Evolutionary conservation across 352 stramenopile species (phyloP), one percentile per base, ranked within the genome.

Genomic region (Pythium rishiriense): DNA sequence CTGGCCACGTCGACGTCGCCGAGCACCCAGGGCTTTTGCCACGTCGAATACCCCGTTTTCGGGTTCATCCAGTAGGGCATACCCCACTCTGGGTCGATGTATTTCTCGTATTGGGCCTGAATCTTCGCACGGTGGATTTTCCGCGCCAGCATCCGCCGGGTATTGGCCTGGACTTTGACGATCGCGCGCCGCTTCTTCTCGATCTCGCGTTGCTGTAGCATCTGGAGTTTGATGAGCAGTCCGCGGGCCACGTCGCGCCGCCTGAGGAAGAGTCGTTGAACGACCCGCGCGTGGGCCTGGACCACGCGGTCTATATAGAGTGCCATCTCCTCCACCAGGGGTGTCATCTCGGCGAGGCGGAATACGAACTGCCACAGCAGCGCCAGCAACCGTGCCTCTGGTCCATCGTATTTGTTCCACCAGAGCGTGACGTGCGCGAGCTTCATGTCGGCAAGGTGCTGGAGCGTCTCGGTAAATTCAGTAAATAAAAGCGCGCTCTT

Each of bases 21-120:
- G 9, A 93, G 62, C 0, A 63, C 59, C 0, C 49, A 51, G 0
- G 83, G 82, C 60, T 93, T 93, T 33, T 66, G 62, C 83, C 85
- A 93, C 39, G 85, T 93, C 4, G 79, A 88, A 45, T 76, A 90
- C 0, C 79, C 81, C 3, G 83, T 82, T 1, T 62, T 68, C 0
- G 81, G 85, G 48, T 93, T 91, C 54, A 83, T 69, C 85, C 85
- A 92, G 46, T 92, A 93, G 0, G 83, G 83, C 9, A 88, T 15
- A 0, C 69, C 70, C 69, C 73, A 90, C 8, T 80, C 74, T 6
- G 79, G 73, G 57, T 93, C 83, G 21, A 91, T 55, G 62, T 86
- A 90, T 53, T 93, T 93, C 15, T 88, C 75, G 62, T 92, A 93
- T 24, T 68, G 65, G 24, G 71, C 54, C 41, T 82, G 74, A 5